These are phyloP conservation scores for Ulota crispa DNA, from an alignment of 225 moss, liverwort and hornwort species.

Conservation along the genomic window DNA sequence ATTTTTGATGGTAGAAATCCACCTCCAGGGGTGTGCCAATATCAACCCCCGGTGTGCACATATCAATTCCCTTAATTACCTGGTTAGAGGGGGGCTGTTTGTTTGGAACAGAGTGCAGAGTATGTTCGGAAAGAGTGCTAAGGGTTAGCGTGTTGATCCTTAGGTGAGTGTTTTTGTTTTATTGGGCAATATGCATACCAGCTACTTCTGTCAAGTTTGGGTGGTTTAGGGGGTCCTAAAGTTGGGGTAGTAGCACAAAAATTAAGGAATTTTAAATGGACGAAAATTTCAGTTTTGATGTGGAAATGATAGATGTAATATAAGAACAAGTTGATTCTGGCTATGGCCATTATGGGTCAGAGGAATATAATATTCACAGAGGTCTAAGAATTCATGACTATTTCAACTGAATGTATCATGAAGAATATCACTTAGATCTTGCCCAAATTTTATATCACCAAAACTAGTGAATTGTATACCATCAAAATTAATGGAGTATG, in stretches of 20 bases:
- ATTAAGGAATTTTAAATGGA: not conserved
- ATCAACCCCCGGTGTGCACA: too few species aligned
- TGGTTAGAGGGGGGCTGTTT: not conserved
- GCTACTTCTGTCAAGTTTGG: too few species aligned
- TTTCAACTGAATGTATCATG: not conserved
- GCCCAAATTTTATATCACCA: not conserved
- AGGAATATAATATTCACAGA: not conserved
- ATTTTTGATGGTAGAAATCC: too few species aligned
- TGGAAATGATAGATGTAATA: not conserved
- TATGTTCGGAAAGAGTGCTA: not conserved
- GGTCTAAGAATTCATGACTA: not conserved
- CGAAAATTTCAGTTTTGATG: not conserved
- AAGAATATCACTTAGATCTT: not conserved
- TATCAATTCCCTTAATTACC: too few species aligned
- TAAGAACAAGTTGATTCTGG: constrained; percentile 26
- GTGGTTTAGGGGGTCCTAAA: not conserved
- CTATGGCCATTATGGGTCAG: not conserved
- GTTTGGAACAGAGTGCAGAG: not conserved
- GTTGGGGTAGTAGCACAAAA: not conserved
- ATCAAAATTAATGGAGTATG: not conserved
- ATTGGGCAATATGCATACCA: too few species aligned
- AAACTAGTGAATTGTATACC: too few species aligned
- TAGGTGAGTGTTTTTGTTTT: not conserved
- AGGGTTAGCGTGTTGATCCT: not conserved
- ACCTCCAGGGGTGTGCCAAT: too few species aligned